A percentile compares a stretch with the other conserved stretches of the same genome.
Conservation (phyloP, 192 early-diverging fungal species). For the Gonapodya sp. region DNA sequence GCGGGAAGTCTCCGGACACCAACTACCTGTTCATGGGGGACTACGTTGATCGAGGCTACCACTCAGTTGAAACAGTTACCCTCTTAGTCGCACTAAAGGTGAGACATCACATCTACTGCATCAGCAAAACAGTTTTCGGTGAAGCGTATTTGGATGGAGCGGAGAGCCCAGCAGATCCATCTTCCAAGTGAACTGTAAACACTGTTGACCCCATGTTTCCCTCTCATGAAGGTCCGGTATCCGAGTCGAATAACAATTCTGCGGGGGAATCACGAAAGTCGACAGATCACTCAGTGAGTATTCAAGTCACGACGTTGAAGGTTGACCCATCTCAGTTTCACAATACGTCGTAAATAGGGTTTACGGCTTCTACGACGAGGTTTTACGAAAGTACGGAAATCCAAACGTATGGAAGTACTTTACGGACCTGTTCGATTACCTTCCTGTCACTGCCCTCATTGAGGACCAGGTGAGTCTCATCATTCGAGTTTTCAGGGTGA, state of each 20-base stretch:
- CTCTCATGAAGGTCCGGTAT: conserved; percentile 48
- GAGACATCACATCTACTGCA: too few species aligned
- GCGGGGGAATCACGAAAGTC: conserved; percentile 96
- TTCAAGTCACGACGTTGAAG: too few species aligned
- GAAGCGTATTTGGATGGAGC: too few species aligned
- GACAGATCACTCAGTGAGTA: conserved; percentile 85
- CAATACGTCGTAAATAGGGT: conserved; percentile 43
- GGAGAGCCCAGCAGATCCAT: too few species aligned
- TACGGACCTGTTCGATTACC: conserved; percentile 95
- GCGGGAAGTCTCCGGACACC: conserved; percentile 91
- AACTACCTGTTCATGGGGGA: conserved; percentile 99
- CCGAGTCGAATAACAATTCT: conserved; percentile 89
- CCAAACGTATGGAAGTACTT: conserved; percentile 98
- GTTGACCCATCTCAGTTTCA: too few species aligned
- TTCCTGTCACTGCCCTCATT: conserved; percentile 91
- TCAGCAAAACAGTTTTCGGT: too few species aligned
- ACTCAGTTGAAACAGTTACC: conserved; percentile 96
- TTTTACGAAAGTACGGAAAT: conserved; percentile 93
- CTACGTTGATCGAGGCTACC: conserved; percentile 98
- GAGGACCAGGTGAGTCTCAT: conserved; percentile 64
- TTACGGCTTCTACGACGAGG: conserved; percentile 99
- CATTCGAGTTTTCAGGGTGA: neutral
- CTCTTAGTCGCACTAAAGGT: conserved; percentile 86
- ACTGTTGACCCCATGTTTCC: too few species aligned
- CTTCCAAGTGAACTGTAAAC: too few species aligned